Base-by-base conservation (phyloP, 2,329 filamentous ascomycete species). In the Aureobasidium leucospermi region DNA sequence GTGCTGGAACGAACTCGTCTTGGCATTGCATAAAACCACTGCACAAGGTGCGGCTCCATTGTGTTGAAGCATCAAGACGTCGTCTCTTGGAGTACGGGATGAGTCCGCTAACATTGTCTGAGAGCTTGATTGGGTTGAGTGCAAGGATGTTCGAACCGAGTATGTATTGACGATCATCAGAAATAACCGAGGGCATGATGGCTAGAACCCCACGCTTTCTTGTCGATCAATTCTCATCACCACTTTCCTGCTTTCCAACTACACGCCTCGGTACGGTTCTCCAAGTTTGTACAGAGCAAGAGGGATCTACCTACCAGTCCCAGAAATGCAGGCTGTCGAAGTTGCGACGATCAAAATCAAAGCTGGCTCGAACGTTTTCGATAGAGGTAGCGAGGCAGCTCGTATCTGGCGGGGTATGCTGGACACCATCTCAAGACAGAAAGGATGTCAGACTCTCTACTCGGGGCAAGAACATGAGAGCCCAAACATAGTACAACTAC, bases 391-490 rank as follows among this genome's bases (percentile, higher is more conserved):
- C 46, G 63, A 65, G 15, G 69, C 66, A 9, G 67, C 70, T 34
- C 56, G 60, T 28, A 66, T 72, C 5, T 67, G 73, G 65, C 66
- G 71, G 10, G 65, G 68, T 10, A 66, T 67, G 7, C 64, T 74
- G 11, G 63, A 66, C 8, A 75, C 71, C 1, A 67, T 79, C 8
- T 49, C 63, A 13, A 60, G 64, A 19, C 71, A 74, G 58, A 61
- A 69, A n/a, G 77, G 78, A 9, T 69, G 66, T 59, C 69, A 69
- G 48, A 58, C 66, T 3, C 49, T 72, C 1, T 69, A 66, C 59
- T 77, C 70, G 64, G 77, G 76, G 32, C 64, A 55, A 1, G 64
- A 70, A 63, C 56, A 77, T 19, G 78, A 81, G 65, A 66, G 70
- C 10, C 71, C 71, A 19, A 65, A 70, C 5, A 61, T 66, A 2